Percentiles rank a stretch among this genome's conserved stretches.
Evolutionary conservation across 2,329 filamentous ascomycete genomes (phyloP).

Genomic region (Sclerotinia nivalis): DNA sequence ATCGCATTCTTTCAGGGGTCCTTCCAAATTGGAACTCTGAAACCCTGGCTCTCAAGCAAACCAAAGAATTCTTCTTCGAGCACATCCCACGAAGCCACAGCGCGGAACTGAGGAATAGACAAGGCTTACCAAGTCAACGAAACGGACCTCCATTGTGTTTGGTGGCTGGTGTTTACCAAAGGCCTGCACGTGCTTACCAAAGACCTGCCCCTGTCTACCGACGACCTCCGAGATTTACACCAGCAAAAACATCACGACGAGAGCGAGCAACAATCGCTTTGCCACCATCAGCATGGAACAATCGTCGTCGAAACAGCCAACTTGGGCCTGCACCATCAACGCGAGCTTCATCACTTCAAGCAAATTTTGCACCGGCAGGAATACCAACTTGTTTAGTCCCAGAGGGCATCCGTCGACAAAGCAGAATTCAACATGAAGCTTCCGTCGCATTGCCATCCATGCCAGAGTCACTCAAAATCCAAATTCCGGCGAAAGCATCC

Average conservation of each 20-base stretch:
- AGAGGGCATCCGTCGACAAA: neutral
- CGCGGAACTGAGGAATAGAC: neutral
- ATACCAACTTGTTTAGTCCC: neutral
- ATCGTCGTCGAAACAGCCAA: neutral
- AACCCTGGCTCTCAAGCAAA: neutral
- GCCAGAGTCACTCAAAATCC: neutral
- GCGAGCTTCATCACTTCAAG: neutral
- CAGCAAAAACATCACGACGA: neutral
- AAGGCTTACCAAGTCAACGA: neutral
- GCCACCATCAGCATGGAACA: neutral
- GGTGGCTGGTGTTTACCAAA: neutral
- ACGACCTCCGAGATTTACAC: neutral
- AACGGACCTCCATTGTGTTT: neutral
- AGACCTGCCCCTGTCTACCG: neutral
- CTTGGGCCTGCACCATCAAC: neutral
- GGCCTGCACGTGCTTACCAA: neutral
- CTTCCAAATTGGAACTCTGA: neutral
- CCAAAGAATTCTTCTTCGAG: slow-evolving; percentile 1
- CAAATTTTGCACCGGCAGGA: neutral
- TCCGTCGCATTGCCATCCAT: too few relatives aligned
- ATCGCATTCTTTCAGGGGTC: neutral
- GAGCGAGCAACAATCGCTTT: neutral
- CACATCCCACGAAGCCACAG: neutral
- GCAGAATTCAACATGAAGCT: neutral
- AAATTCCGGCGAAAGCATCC: neutral